Conservation (phyloP, 2,329 filamentous ascomycete genomes). For the Fusarium incarnatum region DNA sequence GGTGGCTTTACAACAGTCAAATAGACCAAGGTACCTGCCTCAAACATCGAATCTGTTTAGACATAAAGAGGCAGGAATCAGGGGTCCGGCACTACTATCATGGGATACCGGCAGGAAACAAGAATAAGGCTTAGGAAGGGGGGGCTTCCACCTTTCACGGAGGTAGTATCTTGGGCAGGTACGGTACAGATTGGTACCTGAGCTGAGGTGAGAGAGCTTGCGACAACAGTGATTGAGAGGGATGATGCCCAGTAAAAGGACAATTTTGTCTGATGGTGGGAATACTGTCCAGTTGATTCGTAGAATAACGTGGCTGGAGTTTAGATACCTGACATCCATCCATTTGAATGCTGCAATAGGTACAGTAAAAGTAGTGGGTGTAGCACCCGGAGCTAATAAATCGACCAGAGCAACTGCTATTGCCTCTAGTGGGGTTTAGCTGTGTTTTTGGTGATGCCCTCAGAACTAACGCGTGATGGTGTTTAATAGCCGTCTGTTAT, state of each 20-base stretch:
- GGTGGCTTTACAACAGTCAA: not conserved
- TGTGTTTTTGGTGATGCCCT: conserved; percentile 9
- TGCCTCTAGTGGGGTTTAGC: not conserved
- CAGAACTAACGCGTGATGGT: not conserved
- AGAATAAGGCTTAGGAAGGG: conserved; percentile 3
- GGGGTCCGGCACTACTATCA: conserved; percentile 29
- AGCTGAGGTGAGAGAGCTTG: conserved; percentile 3
- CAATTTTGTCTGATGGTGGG: conserved; percentile 9
- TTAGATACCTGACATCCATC: conserved; percentile 8
- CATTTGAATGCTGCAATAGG: not conserved
- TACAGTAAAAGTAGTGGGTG: conserved; percentile 13
- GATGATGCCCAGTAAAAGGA: conserved; percentile 18
- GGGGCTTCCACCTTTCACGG: not conserved
- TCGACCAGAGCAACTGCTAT: not conserved
- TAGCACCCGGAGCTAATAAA: conserved; percentile 9
- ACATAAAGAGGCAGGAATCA: conserved; percentile 33
- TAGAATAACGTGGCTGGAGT: conserved; percentile 31
- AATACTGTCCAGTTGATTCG: not conserved
- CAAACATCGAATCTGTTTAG: not conserved
- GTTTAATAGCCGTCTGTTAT: not conserved
- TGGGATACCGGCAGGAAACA: conserved; percentile 13
- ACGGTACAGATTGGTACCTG: conserved; percentile 27
- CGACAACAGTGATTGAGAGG: not conserved
- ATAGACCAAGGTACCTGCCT: not conserved
- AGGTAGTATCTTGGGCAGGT: not conserved